Base-by-base conservation (phyloP, 2,329 filamentous ascomycete species). In the Fusarium sp. region DNA sequence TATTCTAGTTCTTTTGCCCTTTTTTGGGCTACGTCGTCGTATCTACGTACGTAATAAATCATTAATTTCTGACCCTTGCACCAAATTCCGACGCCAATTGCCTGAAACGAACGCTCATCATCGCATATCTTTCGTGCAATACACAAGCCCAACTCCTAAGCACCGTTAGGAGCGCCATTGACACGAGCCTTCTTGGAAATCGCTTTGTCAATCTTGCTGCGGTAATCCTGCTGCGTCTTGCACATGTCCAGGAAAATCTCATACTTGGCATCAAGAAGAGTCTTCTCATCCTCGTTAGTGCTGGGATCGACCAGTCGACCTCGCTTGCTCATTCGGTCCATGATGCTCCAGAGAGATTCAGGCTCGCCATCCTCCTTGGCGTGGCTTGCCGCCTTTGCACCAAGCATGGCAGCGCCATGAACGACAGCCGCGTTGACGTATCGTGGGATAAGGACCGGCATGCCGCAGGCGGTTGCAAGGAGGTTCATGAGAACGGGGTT, bases 371-470 rank as follows among this genome's bases (percentile, higher is more conserved):
- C 76, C 11, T 91, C 85, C 37, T 85, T 85, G 74, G 91, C 90
- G 31, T 91, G 91, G 72, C 91, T 96, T 9, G 95, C 96, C n/a
- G 96, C 96, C 81, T 98, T 98, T 59, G 94, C 96, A 37, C 96
- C 96, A 23, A 99, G 85, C 95, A 99, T 99, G 58, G 96, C 96
- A 10, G 96, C 96, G n/a, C 96, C 96, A 76, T 98, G 94, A 25
- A 97, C 95, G 9, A 99, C 96, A 8, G 96, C 96, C 2, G 95
- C 95, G 76, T 97, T 92, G 60, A 97, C 93, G 75, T 99, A 98
- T 50, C 91, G 87, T 1, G 96, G 96, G 56, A 98, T 97, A 36
- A 97, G 83, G 20, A 99, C 95, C 2, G 95, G 95, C 90, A 97
- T 94, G 71, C 89, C 85, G 80, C 95, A 98, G 1, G 91, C 91